Evolutionary conservation across 257 asterid species (phyloP), one percentile per base, ranked within the genome.

Genomic region (Verbascum thapsus): DNA sequence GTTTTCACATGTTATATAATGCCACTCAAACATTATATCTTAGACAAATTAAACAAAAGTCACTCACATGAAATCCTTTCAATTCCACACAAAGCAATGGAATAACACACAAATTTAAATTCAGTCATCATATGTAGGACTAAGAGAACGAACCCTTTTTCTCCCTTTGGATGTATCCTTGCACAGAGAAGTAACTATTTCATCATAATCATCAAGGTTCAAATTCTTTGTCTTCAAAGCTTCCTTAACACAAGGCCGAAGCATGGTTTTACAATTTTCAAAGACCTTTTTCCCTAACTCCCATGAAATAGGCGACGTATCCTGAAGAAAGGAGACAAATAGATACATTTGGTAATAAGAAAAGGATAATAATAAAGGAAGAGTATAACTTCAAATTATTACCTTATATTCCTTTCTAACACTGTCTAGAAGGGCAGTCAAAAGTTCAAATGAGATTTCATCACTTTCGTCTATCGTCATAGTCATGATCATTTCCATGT

Each of bases 341-440:
- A 18, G 11, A 49, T 57, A 58, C 23, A 66, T 58, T 64, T 5
- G 58, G 23, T 30, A 60, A 34, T 44, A 72, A 54, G n/a, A 73
- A 37, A 59, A 55, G 35, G 8, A 72, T 19, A 20, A 68, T 41
- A 62, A 40, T 56, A 9, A 13, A 26, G 18, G 6, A 68, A 42
- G 35, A 67, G 32, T 39, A 59, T 12, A 11, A 57, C 12, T 48
- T 43, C 69, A 60, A 32, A 58, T 16, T 17, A 63, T 15, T 71
- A 78, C 89, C 95, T 78, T 72, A 57, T 72, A 79, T 38, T 70
- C 75, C 83, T 56, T 79, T 71, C 71, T 81, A 45, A 82, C 81
- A 74, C 84, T 80, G 48, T 50, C 70, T 56, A 86, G 64, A 69
- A 86, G 84, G 59, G 80, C 82, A 48, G 57, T 72, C 57, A 84